Evolutionary conservation across 192 early-diverging fungal genomes (phyloP).

Genomic region (Spinellus fusiger): DNA sequence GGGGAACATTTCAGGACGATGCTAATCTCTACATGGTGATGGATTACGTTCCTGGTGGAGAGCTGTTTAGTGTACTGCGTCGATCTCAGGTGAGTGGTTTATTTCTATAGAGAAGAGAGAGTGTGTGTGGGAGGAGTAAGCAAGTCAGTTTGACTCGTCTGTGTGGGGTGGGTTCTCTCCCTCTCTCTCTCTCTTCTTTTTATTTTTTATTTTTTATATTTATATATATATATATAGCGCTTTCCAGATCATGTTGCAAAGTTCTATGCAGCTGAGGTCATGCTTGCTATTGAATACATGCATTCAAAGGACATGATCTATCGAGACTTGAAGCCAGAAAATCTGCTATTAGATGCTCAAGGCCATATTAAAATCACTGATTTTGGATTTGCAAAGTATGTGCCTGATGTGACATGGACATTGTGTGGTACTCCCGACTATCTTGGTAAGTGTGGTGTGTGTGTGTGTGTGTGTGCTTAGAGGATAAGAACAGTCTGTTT

Average conservation of each 20-base stretch:
- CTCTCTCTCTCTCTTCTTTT: constrained; percentile 1
- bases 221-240: constrained; percentile 27
- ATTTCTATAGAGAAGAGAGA: too few species aligned
- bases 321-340: constrained; percentile 80
- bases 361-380: constrained; percentile 83
- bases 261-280: constrained; percentile 72
- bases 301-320: constrained; percentile 73
- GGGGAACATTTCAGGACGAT: constrained; percentile 90
- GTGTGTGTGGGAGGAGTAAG: not conserved
- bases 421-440: constrained; percentile 82
- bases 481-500: too few species aligned
- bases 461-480: too few species aligned
- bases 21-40: constrained; percentile 94
- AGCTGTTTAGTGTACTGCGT: constrained; percentile 76
- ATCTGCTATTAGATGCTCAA: constrained; percentile 66
- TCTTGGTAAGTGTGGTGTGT: constrained; percentile 44
- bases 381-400: constrained; percentile 81
- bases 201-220: not conserved
- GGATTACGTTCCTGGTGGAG: constrained; percentile 95
- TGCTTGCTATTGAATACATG: constrained; percentile 73
- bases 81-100: constrained; percentile 83
- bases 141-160: not conserved
- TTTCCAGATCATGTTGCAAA: constrained; percentile 69
- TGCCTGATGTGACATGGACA: constrained; percentile 81
- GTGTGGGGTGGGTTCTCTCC: not conserved